Conservation (phyloP, 1,284 basidiomycete species). For the Leccinum huronense region DNA sequence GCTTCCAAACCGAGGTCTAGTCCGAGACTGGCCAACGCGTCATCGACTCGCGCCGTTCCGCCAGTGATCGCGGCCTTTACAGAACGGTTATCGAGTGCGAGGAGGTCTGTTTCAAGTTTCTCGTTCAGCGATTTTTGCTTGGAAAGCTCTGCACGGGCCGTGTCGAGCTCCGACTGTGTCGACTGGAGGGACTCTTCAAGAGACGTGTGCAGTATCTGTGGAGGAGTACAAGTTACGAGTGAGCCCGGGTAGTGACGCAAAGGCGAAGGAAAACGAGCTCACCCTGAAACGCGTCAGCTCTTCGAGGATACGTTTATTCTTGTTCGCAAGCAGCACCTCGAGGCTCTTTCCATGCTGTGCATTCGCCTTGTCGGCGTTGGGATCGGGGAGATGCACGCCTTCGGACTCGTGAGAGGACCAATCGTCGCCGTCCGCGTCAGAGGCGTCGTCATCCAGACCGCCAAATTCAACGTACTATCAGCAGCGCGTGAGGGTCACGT, state of each 20-base stretch:
- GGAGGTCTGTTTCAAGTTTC: conserved; percentile 86
- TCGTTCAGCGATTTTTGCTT: conserved; percentile 83
- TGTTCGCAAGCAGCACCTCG: conserved; percentile 86
- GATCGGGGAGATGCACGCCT: conserved; percentile 71
- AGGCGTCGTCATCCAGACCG: conserved; percentile 71
- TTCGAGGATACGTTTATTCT: conserved; percentile 93
- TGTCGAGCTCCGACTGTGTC: conserved; percentile 58
- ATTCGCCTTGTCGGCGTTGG: conserved; percentile 82
- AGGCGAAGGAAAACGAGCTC: conserved; percentile 19
- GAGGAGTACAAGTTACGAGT: not conserved
- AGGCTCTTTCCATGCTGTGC: conserved; percentile 76
- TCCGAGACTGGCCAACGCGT: conserved; percentile 71
- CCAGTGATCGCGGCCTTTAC: conserved; percentile 23
- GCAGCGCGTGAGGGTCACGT: not conserved
- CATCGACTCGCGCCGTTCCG: conserved; percentile 34
- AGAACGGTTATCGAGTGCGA: conserved; percentile 65
- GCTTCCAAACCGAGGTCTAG: conserved; percentile 40
- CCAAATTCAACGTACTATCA: conserved; percentile 89
- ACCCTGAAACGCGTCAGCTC: conserved; percentile 91
- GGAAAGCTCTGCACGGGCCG: conserved; percentile 65
- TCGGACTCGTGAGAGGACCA: conserved; percentile 37
- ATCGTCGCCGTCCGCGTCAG: conserved; percentile 48
- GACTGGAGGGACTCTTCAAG: conserved; percentile 67
- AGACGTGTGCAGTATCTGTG: conserved; percentile 80
- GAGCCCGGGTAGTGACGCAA: not conserved